phyloP scores from a whole-genome alignment of 2,329 filamentous ascomycete species.

The Paramyrothecium roridum region DNA sequence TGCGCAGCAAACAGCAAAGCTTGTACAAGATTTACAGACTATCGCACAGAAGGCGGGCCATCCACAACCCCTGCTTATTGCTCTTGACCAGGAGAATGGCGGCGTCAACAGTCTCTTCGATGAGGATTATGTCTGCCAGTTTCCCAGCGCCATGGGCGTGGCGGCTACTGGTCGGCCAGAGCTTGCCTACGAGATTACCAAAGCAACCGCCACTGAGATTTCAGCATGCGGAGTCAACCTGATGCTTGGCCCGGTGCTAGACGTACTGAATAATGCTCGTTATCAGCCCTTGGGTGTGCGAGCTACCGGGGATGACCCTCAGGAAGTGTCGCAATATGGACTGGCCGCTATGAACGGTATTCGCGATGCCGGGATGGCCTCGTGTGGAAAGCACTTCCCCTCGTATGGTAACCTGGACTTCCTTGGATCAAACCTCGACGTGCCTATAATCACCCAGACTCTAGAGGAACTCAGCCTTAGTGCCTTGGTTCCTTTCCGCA shows the following conservation, averaged over 20 bases:
- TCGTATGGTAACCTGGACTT: conserved; percentile 96
- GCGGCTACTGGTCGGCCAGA: conserved; percentile 87
- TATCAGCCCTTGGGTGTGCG: conserved; percentile 89
- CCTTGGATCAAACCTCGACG: conserved; percentile 83
- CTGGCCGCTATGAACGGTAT: conserved; percentile 90
- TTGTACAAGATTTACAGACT: conserved; percentile 88
- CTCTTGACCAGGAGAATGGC: conserved; percentile 95
- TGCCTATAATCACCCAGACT: conserved; percentile 93
- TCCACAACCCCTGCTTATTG: conserved; percentile 83
- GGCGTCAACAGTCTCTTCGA: conserved; percentile 96
- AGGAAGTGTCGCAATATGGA: conserved; percentile 90
- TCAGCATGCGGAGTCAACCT: conserved; percentile 92
- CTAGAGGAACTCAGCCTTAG: conserved; percentile 90
- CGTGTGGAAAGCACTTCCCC: conserved; percentile 93
- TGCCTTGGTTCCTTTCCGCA: conserved; percentile 86
- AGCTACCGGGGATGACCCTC: conserved; percentile 87
- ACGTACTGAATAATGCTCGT: conserved; percentile 89
- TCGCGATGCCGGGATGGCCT: conserved; percentile 83
- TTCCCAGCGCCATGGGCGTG: conserved; percentile 94
- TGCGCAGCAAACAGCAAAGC: conserved; percentile 80
- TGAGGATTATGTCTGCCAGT: conserved; percentile 92
- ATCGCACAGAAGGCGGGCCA: conserved; percentile 90
- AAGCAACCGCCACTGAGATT: conserved; percentile 89
- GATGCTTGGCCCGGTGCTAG: conserved; percentile 89
- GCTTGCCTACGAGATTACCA: conserved; percentile 84